These are phyloP conservation scores for Furcasterigmium sp. DNA, from an alignment of 2,329 filamentous ascomycete species.

Conservation along the genomic window DNA sequence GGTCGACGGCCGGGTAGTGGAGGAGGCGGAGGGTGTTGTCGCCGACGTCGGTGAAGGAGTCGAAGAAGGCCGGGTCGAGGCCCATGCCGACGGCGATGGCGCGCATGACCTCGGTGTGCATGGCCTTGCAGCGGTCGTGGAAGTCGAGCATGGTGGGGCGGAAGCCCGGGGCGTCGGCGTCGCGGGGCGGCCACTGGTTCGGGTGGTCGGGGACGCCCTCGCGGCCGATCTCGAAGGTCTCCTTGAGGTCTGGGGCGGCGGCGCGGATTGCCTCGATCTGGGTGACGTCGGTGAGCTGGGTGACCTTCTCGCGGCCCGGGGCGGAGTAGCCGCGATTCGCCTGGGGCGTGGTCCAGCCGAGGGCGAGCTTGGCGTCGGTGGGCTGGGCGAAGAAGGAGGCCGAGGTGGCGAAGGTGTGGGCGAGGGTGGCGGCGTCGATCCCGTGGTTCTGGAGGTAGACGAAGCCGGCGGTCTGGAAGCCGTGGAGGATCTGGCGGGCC, in stretches of 20 bases:
- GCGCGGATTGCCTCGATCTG: slow-evolving; percentile 55
- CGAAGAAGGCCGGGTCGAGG: slow-evolving; percentile 68
- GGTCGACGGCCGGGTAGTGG: slow-evolving; percentile 68
- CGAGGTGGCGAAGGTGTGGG: slow-evolving; percentile 61
- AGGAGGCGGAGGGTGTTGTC: slow-evolving; percentile 70
- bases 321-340: slow-evolving; percentile 71
- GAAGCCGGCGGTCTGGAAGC: slow-evolving; percentile 84
- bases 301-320: slow-evolving; percentile 67
- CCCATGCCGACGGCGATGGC: slow-evolving; percentile 80
- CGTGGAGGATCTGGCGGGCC: slow-evolving; percentile 67
- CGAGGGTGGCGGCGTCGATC: slow-evolving; percentile 54
- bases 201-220: slow-evolving; percentile 55
- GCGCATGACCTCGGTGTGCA: slow-evolving; percentile 77
- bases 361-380: slow-evolving; percentile 54
- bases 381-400: slow-evolving; percentile 66
- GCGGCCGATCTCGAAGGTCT: slow-evolving; percentile 60
- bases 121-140: slow-evolving; percentile 63
- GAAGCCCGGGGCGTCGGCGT: slow-evolving; percentile 53
- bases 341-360: slow-evolving; percentile 67
- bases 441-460: slow-evolving; percentile 81
- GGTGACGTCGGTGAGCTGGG: slow-evolving; percentile 43
- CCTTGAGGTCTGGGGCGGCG: slow-evolving; percentile 59
- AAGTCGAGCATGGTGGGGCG: slow-evolving; percentile 70
- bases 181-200: slow-evolving; percentile 68
- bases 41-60: slow-evolving; percentile 63